Base-by-base conservation (phyloP, 805 yeast genomes). In the Candida michaelii region DNA sequence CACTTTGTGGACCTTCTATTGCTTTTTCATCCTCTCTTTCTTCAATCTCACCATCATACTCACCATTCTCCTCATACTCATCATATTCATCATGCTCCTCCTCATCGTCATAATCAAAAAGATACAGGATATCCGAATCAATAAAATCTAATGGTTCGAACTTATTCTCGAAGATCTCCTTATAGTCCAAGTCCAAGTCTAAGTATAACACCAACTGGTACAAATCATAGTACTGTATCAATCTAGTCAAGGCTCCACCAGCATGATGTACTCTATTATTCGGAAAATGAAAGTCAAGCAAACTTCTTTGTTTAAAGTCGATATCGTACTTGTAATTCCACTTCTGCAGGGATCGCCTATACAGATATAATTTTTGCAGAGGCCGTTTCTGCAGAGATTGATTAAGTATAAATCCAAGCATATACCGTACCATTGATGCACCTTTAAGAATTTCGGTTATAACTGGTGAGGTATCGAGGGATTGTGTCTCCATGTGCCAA, bases 381-480 rank as follows among this genome's bases (percentile, higher is more conserved):
- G n/a, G n/a, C n/a, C n/a, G n/a, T n/a, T n/a, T n/a, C n/a, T n/a
- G n/a, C n/a, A n/a, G n/a, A n/a, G n/a, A 34, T 13, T 15, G 37
- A 17, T 43, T 47, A 40, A 85, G 55, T 7, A 82, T 69, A 43
- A 82, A 67, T 0, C 89, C 86, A 6, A 82, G 55, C 0, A 82
- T 77, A 25, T 79, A 73, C 25, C 95, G 59, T 19, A 85, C 62
- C 0, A 89, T 80, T 15, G 85, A 68, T 0, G 85, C 67, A 1
- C 90, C 90, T 48, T 82, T 71, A 3, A 84, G 52, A 2, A 64
- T 57, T 24, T 58, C 60, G 36, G 62, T 56, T 16, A 69, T 55
- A 9, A 60, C 47, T 8, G 50, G 59, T 1, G 74, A 74, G 3
- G 71, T 63, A 23, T 54, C 49, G 15, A 45, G 47, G 13, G 50